Base-by-base conservation (phyloP, 2,329 filamentous ascomycete genomes). In the Fusarium ramigenum region DNA sequence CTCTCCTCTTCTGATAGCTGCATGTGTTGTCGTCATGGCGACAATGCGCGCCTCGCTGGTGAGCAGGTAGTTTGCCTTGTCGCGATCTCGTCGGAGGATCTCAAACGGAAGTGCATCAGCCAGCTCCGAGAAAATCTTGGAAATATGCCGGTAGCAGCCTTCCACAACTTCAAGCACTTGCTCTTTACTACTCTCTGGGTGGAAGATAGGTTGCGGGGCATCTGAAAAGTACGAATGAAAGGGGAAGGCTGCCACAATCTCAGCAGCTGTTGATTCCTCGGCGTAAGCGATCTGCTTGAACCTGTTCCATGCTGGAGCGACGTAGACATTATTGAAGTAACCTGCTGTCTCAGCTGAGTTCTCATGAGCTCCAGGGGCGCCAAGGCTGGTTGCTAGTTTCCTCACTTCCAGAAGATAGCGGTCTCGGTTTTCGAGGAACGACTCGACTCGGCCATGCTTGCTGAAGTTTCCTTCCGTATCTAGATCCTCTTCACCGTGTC, bases 21-120 rank as follows among this genome's bases (percentile, higher is more conserved):
- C 97, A 82, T 99, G 96, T 0, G 97, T 99, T 8, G 95, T 97
- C 23, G 96, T 99, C 97, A 99, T 99, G 65, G 96, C 97, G 73
- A 99, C 92, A 71, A 99, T 96, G 40, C 96, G 92, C n/a, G 97
- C 97, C 83, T 98, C 96, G 78, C 95, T 98, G 10, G 95, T 93
- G 39, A 99, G 89, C 10, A 99, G 90, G 79, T 99, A 99, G 81
- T 98, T 98, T 58, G 95, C 93, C 84, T 97, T 98, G 80, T 99
- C 96, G 40, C 93, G 91, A 72, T 95, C 93, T 62, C 93, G 92
- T 58, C 95, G 91, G 63, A 99, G 84, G 57, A 99, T 95, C 83
- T 99, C 96, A 79, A 99, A 99, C 0, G 96, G 97, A 75, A 95
- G 89, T 50, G 97, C 96, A 79, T 98, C 95, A 74, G 95, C 94